Evolutionary conservation across 2,329 filamentous ascomycete species (phyloP), one percentile per base, ranked within the genome.

Genomic region (Ascochyta clinopodiicola): DNA sequence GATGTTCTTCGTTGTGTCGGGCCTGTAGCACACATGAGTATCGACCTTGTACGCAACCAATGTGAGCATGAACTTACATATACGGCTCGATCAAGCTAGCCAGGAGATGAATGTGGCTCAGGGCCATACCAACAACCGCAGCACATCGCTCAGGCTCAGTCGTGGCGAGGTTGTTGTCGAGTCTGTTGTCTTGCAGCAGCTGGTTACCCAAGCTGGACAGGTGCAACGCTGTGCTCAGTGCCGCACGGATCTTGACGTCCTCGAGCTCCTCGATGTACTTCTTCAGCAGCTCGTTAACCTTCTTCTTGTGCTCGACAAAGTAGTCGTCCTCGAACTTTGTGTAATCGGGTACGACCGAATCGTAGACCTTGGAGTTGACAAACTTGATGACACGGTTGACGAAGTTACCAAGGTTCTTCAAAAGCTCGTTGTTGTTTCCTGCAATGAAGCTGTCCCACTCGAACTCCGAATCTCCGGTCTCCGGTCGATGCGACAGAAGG

Each of bases 341-440:
- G 71, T 88, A 86, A 59, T 88, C 86, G 13, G 91, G 90, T 9
- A 94, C 82, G 25, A 86, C 80, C 50, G 86, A 85, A 56, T 87
- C 86, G 73, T 90, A 89, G 55, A 79, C 77, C 75, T 91, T 92
- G 67, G 88, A 82, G 76, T 91, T 87, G 75, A 88, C 86, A 53
- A 89, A 81, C 64, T 90, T 90, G 62, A 87, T 83, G 27, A 90
- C 77, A 32, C 81, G 78, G 66, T 82, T 82, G 54, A 82, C 79
- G 43, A 83, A 81, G 72, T 83, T 83, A 46, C 88, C 88, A 36
- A 90, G 80, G 75, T 89, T 90, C 74, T 88, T 88, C 44, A 90
- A 81, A n/a, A 97, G 84, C 72, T 95, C 91, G 70, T 89, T 92
- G 81, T 97, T 96, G 82, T 96, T 96, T 64, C 85, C 83, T 32